phyloP scores from a whole-genome alignment of 805 yeast species.

The Hanseniaspora lachancei region DNA sequence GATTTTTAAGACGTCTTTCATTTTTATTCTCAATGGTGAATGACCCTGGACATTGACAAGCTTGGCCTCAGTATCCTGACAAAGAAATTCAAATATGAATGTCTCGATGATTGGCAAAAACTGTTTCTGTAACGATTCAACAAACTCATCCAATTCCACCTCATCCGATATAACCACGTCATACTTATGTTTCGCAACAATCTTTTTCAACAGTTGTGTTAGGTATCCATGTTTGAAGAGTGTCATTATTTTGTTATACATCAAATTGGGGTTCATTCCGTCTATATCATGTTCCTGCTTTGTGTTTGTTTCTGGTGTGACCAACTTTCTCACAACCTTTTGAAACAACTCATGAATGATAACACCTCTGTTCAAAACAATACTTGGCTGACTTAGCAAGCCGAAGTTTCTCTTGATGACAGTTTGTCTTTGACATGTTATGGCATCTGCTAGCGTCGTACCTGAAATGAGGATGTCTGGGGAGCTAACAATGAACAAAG shows the following conservation, averaged over 20 bases:
- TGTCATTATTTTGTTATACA: constrained; percentile 20
- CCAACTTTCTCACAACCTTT: constrained; percentile 20
- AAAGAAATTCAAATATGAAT: constrained; percentile 40
- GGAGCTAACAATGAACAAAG: background rate
- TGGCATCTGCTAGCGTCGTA: constrained; percentile 4
- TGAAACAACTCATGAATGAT: constrained; percentile 67
- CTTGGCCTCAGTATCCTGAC: constrained; percentile 19
- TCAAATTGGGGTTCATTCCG: constrained; percentile 11
- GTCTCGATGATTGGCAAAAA: constrained; percentile 41
- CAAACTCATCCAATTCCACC: constrained; percentile 34
- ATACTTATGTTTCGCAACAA: background rate
- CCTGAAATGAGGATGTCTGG: constrained; percentile 9
- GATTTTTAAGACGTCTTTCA: constrained; percentile 57
- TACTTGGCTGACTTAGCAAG: constrained; percentile 44
- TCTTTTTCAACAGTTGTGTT: constrained; percentile 26
- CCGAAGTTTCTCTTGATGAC: constrained; percentile 11
- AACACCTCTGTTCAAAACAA: constrained; percentile 66
- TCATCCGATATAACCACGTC: constrained; percentile 26
- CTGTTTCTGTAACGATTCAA: constrained; percentile 29
- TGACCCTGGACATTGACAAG: constrained; percentile 18
- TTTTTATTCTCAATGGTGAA: constrained; percentile 32
- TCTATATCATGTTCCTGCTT: constrained; percentile 16
- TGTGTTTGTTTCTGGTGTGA: constrained; percentile 17
- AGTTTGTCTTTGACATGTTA: constrained; percentile 12
- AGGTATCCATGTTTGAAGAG: constrained; percentile 35